These are phyloP conservation scores for Suhomyces pyralidae DNA, from an alignment of 805 yeast genomes.

Conservation along the genomic window DNA sequence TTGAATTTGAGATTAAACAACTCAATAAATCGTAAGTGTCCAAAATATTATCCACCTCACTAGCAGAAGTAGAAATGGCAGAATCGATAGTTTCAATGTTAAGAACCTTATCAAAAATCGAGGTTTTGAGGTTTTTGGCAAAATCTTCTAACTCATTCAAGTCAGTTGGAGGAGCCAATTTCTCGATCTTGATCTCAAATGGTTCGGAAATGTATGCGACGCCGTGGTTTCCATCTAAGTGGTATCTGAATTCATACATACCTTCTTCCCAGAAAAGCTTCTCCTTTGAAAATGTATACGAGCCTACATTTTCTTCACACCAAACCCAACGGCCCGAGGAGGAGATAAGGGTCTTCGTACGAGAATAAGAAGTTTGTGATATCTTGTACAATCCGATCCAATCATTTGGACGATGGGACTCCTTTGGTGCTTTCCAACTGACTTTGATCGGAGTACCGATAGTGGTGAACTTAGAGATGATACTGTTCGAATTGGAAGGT, in stretches of 20 bases:
- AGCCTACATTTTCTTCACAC: conserved; percentile 35
- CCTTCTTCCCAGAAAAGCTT: conserved; percentile 65
- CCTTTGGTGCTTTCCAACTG: conserved; percentile 51
- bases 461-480: conserved; percentile 13
- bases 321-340: conserved; percentile 68
- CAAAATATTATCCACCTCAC: conserved; percentile 27
- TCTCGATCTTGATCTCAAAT: conserved; percentile 53
- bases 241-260: conserved; percentile 70
- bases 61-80: conserved; percentile 24
- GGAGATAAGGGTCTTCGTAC: conserved; percentile 54
- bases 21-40: conserved; percentile 23
- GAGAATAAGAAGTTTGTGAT: conserved; percentile 54
- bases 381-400: conserved; percentile 79
- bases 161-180: conserved; percentile 33
- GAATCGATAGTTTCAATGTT: conserved; percentile 19
- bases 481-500: conserved; percentile 6
- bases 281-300: conserved; percentile 45
- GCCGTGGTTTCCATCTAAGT: conserved; percentile 61
- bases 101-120: conserved; percentile 32
- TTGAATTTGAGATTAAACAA: conserved; percentile 18
- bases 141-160: conserved; percentile 28
- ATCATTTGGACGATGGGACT: conserved; percentile 47
- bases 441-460: conserved; percentile 56
- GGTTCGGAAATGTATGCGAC: conserved; percentile 66
- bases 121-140: conserved; percentile 28